Evolutionary conservation across 2,329 filamentous ascomycete genomes (phyloP).

Genomic region (Fusarium scirpi): DNA sequence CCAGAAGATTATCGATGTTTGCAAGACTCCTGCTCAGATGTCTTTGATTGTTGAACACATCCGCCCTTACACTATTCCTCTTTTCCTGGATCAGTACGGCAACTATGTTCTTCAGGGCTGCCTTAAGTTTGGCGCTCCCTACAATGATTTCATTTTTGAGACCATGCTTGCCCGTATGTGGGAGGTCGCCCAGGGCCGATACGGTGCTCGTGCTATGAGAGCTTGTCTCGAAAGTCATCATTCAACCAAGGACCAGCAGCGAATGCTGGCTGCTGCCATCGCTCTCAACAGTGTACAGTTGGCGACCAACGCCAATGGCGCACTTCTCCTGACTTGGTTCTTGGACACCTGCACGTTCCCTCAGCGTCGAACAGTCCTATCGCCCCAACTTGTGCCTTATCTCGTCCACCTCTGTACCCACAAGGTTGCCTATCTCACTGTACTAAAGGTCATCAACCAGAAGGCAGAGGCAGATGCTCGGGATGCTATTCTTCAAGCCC

Average conservation of each 20-base stretch:
- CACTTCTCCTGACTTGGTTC: constrained; percentile 95
- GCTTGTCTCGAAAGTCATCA: constrained; percentile 97
- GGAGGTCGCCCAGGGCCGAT: constrained; percentile 92
- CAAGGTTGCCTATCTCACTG: constrained; percentile 97
- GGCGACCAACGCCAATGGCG: constrained; percentile 95
- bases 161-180: constrained; percentile 94
- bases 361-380: constrained; percentile 87
- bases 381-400: constrained; percentile 91
- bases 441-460: constrained; percentile 98
- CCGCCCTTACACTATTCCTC: constrained; percentile 85
- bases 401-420: constrained; percentile 96
- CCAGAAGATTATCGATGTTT: constrained; percentile 98
- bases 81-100: constrained; percentile 97
- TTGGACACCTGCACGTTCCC: constrained; percentile 98
- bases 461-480: constrained; percentile 93
- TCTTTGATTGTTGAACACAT: constrained; percentile 84
- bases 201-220: constrained; percentile 94
- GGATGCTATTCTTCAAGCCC: constrained; percentile 86
- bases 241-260: constrained; percentile 92
- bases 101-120: constrained; percentile 99
- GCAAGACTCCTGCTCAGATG: constrained; percentile 87
- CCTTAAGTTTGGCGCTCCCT: constrained; percentile 87
- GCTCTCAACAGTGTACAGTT: constrained; percentile 97
- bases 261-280: constrained; percentile 93
- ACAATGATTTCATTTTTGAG: constrained; percentile 98